Evolutionary conservation across 495 filamentous ascomycete species (phyloP).

Genomic region (Daldinia concentrica): DNA sequence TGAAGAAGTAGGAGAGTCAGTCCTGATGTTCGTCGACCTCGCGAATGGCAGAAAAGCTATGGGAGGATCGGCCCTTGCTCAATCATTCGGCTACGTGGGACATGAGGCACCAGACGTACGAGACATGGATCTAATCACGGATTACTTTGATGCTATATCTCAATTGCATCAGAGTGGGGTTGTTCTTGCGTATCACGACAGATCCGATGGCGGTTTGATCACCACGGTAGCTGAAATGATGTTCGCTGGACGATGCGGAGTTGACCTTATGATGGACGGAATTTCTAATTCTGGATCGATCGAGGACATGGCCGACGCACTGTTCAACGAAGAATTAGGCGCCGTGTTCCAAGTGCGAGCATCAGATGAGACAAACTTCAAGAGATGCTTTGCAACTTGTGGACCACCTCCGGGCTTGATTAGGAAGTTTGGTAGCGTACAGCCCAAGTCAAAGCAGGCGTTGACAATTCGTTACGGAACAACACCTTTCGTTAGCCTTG

Average conservation of each 20-base stretch:
- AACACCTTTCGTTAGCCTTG: constrained; percentile 70
- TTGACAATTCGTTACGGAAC: constrained; percentile 78
- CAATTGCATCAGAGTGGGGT: constrained; percentile 86
- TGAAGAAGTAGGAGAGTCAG: constrained; percentile 89
- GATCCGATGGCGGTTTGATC: constrained; percentile 91
- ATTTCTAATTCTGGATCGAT: constrained; percentile 66
- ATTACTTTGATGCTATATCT: constrained; percentile 89
- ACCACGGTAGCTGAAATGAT: constrained; percentile 97
- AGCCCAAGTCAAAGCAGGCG: constrained; percentile 74
- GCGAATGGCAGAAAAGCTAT: constrained; percentile 78
- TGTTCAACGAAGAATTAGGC: constrained; percentile 98
- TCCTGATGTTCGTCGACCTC: constrained; percentile 91
- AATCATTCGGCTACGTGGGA: constrained; percentile 89
- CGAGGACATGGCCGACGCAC: constrained; percentile 71
- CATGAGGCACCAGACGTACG: constrained; percentile 85
- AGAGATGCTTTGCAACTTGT: constrained; percentile 89
- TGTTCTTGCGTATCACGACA: constrained; percentile 94
- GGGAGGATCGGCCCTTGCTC: constrained; percentile 92
- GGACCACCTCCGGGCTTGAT: constrained; percentile 84
- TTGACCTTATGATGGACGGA: constrained; percentile 83
- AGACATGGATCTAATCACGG: constrained; percentile 80
- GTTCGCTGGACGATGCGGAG: constrained; percentile 93
- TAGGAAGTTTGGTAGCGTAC: constrained; percentile 80
- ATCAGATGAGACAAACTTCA: constrained; percentile 83
- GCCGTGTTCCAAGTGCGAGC: constrained; percentile 95